Percentiles rank a stretch among this genome's conserved stretches.
Conservation (phyloP, 148 eudicot genomes). For the Silene latifolia region DNA sequence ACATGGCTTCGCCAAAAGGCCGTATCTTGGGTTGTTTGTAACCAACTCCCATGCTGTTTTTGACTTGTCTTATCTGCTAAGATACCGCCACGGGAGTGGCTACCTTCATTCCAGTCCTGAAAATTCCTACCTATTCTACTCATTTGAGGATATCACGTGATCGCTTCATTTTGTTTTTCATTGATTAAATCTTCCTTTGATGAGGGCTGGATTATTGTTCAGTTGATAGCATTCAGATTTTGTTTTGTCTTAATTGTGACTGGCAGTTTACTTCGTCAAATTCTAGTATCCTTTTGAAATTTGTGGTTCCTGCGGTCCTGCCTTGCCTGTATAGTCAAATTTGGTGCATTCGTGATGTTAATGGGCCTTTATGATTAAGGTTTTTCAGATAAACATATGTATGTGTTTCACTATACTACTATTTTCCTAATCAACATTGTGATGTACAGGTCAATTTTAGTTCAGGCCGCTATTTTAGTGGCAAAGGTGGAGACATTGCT, state of each 20-base stretch:
- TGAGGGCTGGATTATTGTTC: neutral
- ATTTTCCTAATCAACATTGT: conserved; percentile 27
- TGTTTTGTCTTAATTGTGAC: no score
- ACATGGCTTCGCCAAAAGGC: no score
- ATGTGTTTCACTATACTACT: conserved; percentile 1
- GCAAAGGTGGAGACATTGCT: conserved; percentile 40
- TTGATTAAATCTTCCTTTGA: neutral
- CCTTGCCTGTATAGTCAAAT: neutral
- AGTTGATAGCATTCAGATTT: neutral
- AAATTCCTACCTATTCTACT: neutral
- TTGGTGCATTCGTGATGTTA: neutral
- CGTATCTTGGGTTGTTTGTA: no score
- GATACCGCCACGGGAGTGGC: neutral
- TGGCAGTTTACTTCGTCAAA: neutral
- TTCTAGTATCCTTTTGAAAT: neutral
- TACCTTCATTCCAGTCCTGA: neutral
- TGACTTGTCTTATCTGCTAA: no score
- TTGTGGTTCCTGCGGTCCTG: conserved; percentile 1
- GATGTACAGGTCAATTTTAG: conserved; percentile 81
- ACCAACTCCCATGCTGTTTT: no score
- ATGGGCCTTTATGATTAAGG: neutral
- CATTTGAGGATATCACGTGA: neutral
- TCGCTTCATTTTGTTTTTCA: neutral
- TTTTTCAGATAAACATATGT: neutral
- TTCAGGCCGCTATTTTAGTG: conserved; percentile 84